These are phyloP conservation scores for Hemileia vastatrix DNA, from an alignment of 1,284 basidiomycete genomes.

Conservation along the genomic window DNA sequence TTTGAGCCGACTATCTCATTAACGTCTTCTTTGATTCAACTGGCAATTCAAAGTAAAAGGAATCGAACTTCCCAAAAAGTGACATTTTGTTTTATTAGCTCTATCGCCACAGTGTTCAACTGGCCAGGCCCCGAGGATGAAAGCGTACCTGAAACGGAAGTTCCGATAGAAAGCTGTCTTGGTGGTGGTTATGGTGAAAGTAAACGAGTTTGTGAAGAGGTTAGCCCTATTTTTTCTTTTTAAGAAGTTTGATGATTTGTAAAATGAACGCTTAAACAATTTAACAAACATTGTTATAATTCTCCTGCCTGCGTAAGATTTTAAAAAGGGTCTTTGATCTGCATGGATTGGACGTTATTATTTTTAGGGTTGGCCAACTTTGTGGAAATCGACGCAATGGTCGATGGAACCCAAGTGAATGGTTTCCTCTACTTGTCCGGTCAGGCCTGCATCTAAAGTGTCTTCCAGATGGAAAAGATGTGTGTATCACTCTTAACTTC, in stretches of 20 bases:
- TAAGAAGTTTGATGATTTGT: no score
- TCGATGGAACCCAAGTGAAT: conserved; percentile 2
- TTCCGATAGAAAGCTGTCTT: neutral
- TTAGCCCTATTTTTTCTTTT: no score
- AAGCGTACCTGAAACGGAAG: neutral
- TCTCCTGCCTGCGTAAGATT: no score
- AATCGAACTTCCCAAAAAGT: neutral
- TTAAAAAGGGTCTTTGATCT: no score
- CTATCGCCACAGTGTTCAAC: neutral
- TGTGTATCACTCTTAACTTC: neutral
- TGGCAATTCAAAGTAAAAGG: neutral
- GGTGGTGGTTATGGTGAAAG: conserved; percentile 10
- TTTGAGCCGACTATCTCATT: conserved; percentile 1
- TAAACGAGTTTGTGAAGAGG: conserved; percentile 13
- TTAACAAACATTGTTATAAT: no score
- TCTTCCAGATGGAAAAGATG: conserved; percentile 2
- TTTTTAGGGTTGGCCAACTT: conserved; percentile 3
- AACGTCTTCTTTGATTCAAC: neutral
- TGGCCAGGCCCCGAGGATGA: neutral
- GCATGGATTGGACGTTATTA: neutral
- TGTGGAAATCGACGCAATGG: conserved; percentile 2
- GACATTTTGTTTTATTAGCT: conserved; percentile 1
- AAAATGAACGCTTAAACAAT: no score
- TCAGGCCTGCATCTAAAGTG: neutral
- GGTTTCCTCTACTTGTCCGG: conserved; percentile 3